Evolutionary conservation across 495 filamentous ascomycete genomes (phyloP), one percentile per base, ranked within the genome.

Genomic region (Parachaetomium inaequale): DNA sequence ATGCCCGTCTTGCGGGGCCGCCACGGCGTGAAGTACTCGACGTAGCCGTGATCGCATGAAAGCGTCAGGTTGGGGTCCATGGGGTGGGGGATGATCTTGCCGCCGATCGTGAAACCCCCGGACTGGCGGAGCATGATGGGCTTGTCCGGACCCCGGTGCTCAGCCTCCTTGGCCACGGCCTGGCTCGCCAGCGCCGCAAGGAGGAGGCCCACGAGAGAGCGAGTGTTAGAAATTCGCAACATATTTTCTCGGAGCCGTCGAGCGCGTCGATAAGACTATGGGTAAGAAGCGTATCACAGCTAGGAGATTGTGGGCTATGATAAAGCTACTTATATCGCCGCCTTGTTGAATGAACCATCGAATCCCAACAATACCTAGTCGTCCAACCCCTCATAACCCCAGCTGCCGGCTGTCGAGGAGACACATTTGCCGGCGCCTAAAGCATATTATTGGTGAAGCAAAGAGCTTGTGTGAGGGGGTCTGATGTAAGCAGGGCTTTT

Each of bases 21-120:
- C 76, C 72, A 78, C 0, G 79, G 79, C 40, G 75, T 71, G 65
- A 81, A 81, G 65, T 81, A 81, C 64, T 81, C 79, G 55, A 81
- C 66, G 63, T 80, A 81, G 19, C 79, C 79, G 63, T 80, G 78
- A 32, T 81, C 78, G 63, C 78, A 81, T 2, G 73, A 74, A 12
- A 80, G 70, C 0, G 78, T 79, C 53, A 63, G 54, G 50, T 69
- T 74, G 1, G 69, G 67, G 55, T 68, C 68, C 3, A 29, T 43
- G 6, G 76, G 73, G 54, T 66, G 64, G 8, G 26, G 28, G 66
- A 77, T 73, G 51, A 72, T 52, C 49, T 63, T 74, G 40, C 77
- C 76, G 51, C 70, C 76, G 2, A 75, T 67, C 8, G 64, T 53
- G 55, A 79, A 79, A 1, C 77, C 77, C 38, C 77, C 77, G 0